Conservation (phyloP, 495 filamentous ascomycete species). For the Penicillium riverlandense region DNA sequence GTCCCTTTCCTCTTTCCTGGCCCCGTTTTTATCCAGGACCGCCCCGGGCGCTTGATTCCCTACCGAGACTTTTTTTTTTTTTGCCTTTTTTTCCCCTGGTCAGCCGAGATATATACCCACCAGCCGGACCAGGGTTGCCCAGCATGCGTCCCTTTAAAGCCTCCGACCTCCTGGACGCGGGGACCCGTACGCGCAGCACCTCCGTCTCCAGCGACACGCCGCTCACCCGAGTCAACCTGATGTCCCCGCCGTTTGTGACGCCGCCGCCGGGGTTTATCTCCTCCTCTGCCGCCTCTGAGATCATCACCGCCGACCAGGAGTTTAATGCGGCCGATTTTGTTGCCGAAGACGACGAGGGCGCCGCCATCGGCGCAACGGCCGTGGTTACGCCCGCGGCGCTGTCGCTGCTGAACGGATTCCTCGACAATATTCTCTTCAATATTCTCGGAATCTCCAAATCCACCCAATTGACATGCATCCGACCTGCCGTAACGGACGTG, state of each 20-base stretch:
- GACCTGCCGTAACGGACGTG: conserved; percentile 79
- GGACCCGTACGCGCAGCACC: conserved; percentile 36
- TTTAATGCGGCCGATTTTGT: conserved; percentile 59
- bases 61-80: neutral
- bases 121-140: neutral
- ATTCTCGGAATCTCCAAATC: conserved; percentile 75
- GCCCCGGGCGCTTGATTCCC: no score
- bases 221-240: conserved; percentile 35
- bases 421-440: conserved; percentile 88
- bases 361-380: conserved; percentile 49
- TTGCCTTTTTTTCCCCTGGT: neutral
- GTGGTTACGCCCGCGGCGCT: conserved; percentile 70
- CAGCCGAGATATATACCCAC: no score
- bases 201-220: conserved; percentile 40
- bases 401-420: conserved; percentile 78
- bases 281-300: conserved; percentile 79
- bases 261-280: conserved; percentile 88
- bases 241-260: conserved; percentile 61
- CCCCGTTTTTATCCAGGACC: no score
- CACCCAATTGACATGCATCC: conserved; percentile 68
- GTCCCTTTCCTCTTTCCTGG: conserved; percentile 1
- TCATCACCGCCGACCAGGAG: conserved; percentile 82
- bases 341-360: conserved; percentile 50
- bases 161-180: conserved; percentile 27
- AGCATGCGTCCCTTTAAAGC: conserved; percentile 30